Conservation (phyloP, 2,329 filamentous ascomycete genomes). For the Cercospora sojina region DNA sequence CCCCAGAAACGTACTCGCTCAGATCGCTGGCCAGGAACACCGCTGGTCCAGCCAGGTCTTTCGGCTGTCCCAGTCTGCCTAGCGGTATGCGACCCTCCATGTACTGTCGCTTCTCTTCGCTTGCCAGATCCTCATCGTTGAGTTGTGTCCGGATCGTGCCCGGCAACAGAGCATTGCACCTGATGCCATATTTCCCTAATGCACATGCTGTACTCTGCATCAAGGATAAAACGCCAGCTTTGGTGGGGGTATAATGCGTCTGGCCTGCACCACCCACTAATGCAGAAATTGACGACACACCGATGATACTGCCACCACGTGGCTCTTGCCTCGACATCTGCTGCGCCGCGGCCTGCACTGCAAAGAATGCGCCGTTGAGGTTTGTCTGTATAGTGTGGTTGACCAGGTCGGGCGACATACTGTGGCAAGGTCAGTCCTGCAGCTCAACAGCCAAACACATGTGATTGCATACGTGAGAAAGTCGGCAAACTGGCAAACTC, state of each 20-base stretch:
- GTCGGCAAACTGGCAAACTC: slow-evolving; percentile 83
- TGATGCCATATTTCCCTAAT: slow-evolving; percentile 70
- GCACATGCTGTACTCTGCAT: slow-evolving; percentile 84
- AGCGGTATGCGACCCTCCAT: slow-evolving; percentile 81
- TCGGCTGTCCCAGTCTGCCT: slow-evolving; percentile 67
- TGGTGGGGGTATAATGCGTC: slow-evolving; percentile 85
- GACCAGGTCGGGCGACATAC: slow-evolving; percentile 68
- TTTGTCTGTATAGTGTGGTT: slow-evolving; percentile 73
- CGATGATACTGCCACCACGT: slow-evolving; percentile 76
- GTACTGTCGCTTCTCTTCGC: slow-evolving; percentile 69
- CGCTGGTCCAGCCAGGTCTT: slow-evolving; percentile 78
- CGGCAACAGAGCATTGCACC: slow-evolving; percentile 81
- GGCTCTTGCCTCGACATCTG: slow-evolving; percentile 69
- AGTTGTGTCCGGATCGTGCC: slow-evolving; percentile 82
- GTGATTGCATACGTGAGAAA: slow-evolving; percentile 63
- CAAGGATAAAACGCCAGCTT: slow-evolving; percentile 74
- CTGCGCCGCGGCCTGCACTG: slow-evolving; percentile 77
- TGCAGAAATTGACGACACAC: slow-evolving; percentile 69
- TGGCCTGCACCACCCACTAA: slow-evolving; percentile 76
- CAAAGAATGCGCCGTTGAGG: slow-evolving; percentile 83
- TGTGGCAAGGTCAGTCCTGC: slow-evolving; percentile 32
- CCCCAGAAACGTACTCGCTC: slow-evolving; percentile 78
- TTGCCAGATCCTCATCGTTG: slow-evolving; percentile 77
- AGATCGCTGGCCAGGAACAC: slow-evolving; percentile 80
- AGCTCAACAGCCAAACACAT: background rate